A percentile compares a stretch with the other conserved stretches of the same genome.
Evolutionary conservation across 257 asterid genomes (phyloP).

Genomic region (Nicotiana obtusifolia): DNA sequence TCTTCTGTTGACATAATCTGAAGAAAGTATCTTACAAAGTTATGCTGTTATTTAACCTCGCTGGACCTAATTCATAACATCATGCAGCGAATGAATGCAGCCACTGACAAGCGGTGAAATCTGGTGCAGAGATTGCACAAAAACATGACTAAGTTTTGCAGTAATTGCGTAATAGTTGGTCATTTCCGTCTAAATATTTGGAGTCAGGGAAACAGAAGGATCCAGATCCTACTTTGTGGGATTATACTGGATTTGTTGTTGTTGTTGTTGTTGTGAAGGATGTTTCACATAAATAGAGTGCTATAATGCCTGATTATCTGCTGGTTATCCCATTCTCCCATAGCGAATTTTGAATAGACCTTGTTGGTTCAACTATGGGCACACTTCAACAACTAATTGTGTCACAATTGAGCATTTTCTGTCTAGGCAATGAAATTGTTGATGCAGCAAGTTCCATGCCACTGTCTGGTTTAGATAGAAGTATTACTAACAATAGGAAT

Average conservation of each 20-base stretch:
- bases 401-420: neutral
- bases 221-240: too few species aligned
- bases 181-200: neutral
- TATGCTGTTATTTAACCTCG: neutral
- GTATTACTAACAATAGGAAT: neutral
- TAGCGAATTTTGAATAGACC: neutral
- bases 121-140: constrained; percentile 6
- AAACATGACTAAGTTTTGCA: neutral
- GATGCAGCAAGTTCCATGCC: neutral
- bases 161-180: neutral
- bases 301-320: neutral
- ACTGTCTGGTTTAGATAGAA: neutral
- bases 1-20: neutral
- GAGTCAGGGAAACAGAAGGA: neutral
- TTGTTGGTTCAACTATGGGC: neutral
- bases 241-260: too few species aligned
- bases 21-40: neutral
- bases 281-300: neutral
- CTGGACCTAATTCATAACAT: neutral
- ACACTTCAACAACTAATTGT: neutral
- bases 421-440: neutral
- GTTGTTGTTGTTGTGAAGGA: neutral
- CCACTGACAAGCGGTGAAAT: neutral
- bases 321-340: neutral
- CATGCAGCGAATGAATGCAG: neutral